phyloP scores from a whole-genome alignment of 352 stramenopile species.

The Globisporangium carolinianum region DNA sequence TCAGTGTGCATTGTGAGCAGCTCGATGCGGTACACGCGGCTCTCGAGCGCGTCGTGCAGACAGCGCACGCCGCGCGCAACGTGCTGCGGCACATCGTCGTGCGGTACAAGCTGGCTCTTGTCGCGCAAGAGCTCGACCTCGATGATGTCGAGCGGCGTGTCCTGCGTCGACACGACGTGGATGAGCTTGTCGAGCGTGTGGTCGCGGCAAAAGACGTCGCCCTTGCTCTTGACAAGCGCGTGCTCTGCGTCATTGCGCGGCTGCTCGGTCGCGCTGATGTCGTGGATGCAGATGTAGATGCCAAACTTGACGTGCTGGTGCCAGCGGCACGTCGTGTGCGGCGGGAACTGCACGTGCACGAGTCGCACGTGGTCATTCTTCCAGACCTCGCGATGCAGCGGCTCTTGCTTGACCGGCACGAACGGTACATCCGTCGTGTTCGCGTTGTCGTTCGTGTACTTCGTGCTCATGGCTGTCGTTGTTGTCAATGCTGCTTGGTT shows the following conservation, averaged over 20 bases:
- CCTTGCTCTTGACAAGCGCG: conserved; percentile 22
- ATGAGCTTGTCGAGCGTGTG: conserved; percentile 39
- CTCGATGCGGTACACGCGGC: conserved; percentile 38
- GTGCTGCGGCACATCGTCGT: conserved; percentile 21
- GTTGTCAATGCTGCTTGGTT: too few species aligned
- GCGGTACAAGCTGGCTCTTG: conserved; percentile 17
- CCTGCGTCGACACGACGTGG: conserved; percentile 25
- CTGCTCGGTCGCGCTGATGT: conserved; percentile 25
- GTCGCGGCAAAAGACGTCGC: conserved; percentile 42
- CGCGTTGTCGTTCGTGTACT: too few species aligned
- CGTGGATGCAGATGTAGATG: conserved; percentile 35
- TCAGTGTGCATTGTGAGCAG: conserved; percentile 13
- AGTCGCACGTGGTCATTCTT: conserved; percentile 24
- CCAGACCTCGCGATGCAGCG: conserved; percentile 40
- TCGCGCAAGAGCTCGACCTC: conserved; percentile 46
- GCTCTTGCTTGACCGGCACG: conserved; percentile 41
- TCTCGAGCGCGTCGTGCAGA: conserved; percentile 29
- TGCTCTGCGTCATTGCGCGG: conserved; percentile 13
- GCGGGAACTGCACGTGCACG: conserved; percentile 29
- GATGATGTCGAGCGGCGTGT: conserved; percentile 34
- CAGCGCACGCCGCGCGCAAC: conserved; percentile 15
- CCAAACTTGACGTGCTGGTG: conserved; percentile 44
- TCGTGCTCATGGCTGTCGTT: too few species aligned
- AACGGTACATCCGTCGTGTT: conserved; percentile 6
- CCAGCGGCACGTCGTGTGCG: conserved; percentile 29